A percentile compares a stretch with the other conserved stretches of the same genome.
These are phyloP conservation scores for Talaromyces sp. DNA, from an alignment of 2,329 filamentous ascomycete species.

Conservation along the genomic window DNA sequence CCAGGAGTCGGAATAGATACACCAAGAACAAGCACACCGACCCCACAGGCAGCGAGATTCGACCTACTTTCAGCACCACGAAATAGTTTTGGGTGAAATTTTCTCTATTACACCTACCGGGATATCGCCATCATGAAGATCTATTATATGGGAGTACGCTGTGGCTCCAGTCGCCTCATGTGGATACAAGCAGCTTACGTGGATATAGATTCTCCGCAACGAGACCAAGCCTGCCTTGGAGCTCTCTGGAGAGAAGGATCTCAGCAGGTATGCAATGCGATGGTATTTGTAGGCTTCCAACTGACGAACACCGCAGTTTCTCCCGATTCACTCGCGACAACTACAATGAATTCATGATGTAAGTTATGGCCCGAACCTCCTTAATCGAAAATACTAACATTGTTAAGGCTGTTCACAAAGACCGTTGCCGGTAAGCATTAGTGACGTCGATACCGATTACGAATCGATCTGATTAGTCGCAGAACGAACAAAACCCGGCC, in stretches of 20 bases:
- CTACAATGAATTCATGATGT: slow-evolving; percentile 43
- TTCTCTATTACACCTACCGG: neutral
- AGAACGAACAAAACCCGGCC: slow-evolving; percentile 74
- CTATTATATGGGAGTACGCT: slow-evolving; percentile 77
- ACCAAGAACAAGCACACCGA: neutral
- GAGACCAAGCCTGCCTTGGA: slow-evolving; percentile 72
- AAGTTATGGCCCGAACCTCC: neutral
- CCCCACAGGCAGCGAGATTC: slow-evolving; percentile 7
- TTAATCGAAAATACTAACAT: neutral
- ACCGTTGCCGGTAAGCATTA: slow-evolving; percentile 61
- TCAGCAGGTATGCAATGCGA: slow-evolving; percentile 45
- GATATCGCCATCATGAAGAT: slow-evolving; percentile 67
- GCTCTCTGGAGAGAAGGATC: slow-evolving; percentile 71
- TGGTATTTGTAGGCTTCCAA: neutral
- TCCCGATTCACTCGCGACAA: slow-evolving; percentile 74
- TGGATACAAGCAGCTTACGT: neutral
- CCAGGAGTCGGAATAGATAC: slow-evolving; percentile 9
- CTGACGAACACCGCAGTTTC: slow-evolving; percentile 49
- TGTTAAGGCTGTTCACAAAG: slow-evolving; percentile 64
- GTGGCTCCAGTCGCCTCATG: neutral
- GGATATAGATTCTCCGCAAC: slow-evolving; percentile 71
- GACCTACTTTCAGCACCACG: no score
- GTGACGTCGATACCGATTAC: neutral
- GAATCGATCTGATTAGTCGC: slow-evolving; percentile 6
- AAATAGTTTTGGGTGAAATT: neutral